A percentile compares a stretch with the other conserved stretches of the same genome.
Evolutionary conservation across 2,329 filamentous ascomycete genomes (phyloP).

Genomic region (Ophiostoma ips): DNA sequence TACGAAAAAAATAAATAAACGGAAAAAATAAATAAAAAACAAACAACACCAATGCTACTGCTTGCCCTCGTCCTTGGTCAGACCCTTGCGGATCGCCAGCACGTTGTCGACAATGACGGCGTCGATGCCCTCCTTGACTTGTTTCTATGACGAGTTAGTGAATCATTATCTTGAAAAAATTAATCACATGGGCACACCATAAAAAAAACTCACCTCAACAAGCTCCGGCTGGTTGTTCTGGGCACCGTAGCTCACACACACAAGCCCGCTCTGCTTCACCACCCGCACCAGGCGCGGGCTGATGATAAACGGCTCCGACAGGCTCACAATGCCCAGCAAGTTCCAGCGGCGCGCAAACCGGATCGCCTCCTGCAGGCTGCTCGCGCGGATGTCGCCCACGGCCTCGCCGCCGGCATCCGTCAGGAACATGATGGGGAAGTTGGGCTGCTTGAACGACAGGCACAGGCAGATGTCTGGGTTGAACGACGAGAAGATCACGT

Average conservation of each 20-base stretch:
- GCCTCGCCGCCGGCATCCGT: constrained; percentile 72
- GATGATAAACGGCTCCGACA: constrained; percentile 77
- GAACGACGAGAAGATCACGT: constrained; percentile 94
- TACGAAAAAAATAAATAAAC: no score
- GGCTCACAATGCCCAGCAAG: constrained; percentile 75
- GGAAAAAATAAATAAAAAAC: no score
- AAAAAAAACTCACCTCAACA: constrained; percentile 51
- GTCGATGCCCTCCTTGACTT: constrained; percentile 92
- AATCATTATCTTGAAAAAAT: no score
- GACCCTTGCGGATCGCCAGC: constrained; percentile 77
- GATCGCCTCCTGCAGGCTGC: constrained; percentile 86
- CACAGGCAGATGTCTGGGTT: constrained; percentile 94
- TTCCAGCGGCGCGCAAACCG: constrained; percentile 94
- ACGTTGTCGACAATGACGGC: constrained; percentile 96
- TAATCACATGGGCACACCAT: background rate
- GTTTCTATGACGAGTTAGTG: constrained; percentile 40
- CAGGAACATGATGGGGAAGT: constrained; percentile 87
- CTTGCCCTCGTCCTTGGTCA: constrained; percentile 37
- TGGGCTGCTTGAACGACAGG: constrained; percentile 92
- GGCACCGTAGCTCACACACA: constrained; percentile 89
- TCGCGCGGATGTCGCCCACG: constrained; percentile 81
- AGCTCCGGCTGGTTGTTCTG: constrained; percentile 78
- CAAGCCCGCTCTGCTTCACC: constrained; percentile 84
- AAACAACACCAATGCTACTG: no score
- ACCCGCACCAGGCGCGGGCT: constrained; percentile 81